Conservation (phyloP, 192 early-diverging fungal genomes). For the Coemansia sp. region DNA sequence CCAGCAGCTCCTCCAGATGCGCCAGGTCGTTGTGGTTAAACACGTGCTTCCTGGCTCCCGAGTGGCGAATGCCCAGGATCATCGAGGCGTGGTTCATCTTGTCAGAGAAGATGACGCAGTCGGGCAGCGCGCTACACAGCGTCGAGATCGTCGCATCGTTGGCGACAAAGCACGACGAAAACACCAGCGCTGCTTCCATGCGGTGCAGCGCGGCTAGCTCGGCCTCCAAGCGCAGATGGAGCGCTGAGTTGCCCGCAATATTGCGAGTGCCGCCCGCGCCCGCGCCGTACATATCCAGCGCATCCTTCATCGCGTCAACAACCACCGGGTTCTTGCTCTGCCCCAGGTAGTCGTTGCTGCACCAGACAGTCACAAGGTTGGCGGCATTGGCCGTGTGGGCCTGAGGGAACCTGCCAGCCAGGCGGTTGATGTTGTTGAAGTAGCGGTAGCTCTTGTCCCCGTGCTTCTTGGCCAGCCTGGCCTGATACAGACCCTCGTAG, state of each 20-base stretch:
- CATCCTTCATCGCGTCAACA: conserved; percentile 86
- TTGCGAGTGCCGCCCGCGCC: conserved; percentile 99
- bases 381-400: conserved; percentile 85
- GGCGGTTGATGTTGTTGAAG: conserved; percentile 99
- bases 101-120: conserved; percentile 94
- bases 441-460: conserved; percentile 97
- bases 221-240: conserved; percentile 87
- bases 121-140: conserved; percentile 81
- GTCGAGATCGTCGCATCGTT: conserved; percentile 96
- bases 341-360: conserved; percentile 98
- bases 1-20: conserved; percentile 82
- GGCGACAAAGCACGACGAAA: conserved; percentile 97
- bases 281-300: conserved; percentile 94
- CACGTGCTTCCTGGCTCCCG: conserved; percentile 79
- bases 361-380: conserved; percentile 97
- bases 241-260: conserved; percentile 97
- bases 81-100: conserved; percentile 96
- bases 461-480: conserved; percentile 92
- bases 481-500: conserved; percentile 85
- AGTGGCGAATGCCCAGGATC: conserved; percentile 97
- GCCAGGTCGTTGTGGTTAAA: conserved; percentile 92
- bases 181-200: conserved; percentile 87
- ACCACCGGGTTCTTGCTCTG: conserved; percentile 90
- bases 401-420: conserved; percentile 86
- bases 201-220: conserved; percentile 92